phyloP scores from a whole-genome alignment of 116 monocot species.

The Phalaenopsis hybrid region DNA sequence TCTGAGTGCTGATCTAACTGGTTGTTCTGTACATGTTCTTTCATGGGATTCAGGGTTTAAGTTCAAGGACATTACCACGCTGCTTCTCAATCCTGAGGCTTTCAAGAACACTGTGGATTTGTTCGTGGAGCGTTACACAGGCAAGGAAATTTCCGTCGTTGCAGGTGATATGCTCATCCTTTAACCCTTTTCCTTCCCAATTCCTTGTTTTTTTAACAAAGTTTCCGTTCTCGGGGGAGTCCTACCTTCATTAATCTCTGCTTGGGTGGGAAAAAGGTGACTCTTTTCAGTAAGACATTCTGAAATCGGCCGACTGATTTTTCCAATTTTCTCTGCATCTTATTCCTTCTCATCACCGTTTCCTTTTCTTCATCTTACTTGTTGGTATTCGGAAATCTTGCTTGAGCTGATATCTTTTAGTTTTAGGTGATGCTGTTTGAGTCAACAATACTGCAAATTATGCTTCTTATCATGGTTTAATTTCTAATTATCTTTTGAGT shows the following conservation, averaged over 20 bases:
- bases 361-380: not conserved
- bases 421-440: too few species aligned
- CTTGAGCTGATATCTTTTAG: too few species aligned
- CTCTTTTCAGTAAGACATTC: not conserved
- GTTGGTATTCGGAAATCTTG: too few species aligned
- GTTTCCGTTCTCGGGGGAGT: not conserved
- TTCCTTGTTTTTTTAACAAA: not conserved
- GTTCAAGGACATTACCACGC: constrained; percentile 34
- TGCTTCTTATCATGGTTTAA: too few species aligned
- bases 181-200: not conserved
- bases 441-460: too few species aligned
- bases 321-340: not conserved
- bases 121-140: constrained; percentile 24
- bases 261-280: not conserved
- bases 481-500: too few species aligned
- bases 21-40: not conserved
- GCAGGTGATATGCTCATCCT: not conserved
- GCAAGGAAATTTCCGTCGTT: constrained; percentile 5
- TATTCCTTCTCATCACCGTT: not conserved
- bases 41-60: constrained; percentile 19
- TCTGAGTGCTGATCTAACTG: not conserved
- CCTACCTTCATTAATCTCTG: not conserved
- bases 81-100: constrained; percentile 32
- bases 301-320: not conserved
- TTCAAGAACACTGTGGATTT: constrained; percentile 32